These are phyloP conservation scores for Aspergillus sp. DNA, from an alignment of 2,329 filamentous ascomycete species.

Conservation along the genomic window DNA sequence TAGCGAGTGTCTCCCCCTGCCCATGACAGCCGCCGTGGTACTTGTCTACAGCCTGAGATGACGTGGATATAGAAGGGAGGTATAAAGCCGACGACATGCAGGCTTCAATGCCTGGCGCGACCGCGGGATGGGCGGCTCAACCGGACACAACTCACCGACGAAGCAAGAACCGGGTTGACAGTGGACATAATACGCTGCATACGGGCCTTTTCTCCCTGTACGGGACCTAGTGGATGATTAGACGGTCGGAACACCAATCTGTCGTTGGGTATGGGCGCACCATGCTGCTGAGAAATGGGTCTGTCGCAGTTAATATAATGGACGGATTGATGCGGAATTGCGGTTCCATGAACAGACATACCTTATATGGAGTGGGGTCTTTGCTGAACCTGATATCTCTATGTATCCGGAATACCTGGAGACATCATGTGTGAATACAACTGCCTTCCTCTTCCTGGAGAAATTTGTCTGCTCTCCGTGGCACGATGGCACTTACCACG, in stretches of 20 bases:
- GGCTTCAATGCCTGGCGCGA: neutral
- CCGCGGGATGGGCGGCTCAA: neutral
- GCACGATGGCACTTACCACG: constrained; percentile 50
- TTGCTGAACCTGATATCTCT: constrained; percentile 81
- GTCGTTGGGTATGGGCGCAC: constrained; percentile 39
- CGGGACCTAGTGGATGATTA: constrained; percentile 58
- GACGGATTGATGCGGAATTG: constrained; percentile 1
- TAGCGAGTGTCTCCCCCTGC: constrained; percentile 4
- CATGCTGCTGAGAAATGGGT: constrained; percentile 82
- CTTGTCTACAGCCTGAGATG: neutral
- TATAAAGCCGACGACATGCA: neutral
- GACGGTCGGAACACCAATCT: constrained; percentile 11
- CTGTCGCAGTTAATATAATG: constrained; percentile 38
- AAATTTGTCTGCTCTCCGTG: neutral
- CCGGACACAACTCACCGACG: constrained; percentile 57
- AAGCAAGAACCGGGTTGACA: constrained; percentile 70
- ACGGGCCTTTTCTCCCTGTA: constrained; percentile 81
- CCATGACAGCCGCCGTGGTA: neutral
- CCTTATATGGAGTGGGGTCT: constrained; percentile 86
- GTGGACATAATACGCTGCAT: constrained; percentile 87
- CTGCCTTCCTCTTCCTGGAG: neutral
- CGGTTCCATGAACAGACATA: constrained; percentile 35
- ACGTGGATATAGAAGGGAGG: neutral
- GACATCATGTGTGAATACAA: constrained; percentile 11
- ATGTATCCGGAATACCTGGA: constrained; percentile 76